These are phyloP conservation scores for Amphibolis antarctica DNA, from an alignment of 106 monocot species.

Conservation along the genomic window DNA sequence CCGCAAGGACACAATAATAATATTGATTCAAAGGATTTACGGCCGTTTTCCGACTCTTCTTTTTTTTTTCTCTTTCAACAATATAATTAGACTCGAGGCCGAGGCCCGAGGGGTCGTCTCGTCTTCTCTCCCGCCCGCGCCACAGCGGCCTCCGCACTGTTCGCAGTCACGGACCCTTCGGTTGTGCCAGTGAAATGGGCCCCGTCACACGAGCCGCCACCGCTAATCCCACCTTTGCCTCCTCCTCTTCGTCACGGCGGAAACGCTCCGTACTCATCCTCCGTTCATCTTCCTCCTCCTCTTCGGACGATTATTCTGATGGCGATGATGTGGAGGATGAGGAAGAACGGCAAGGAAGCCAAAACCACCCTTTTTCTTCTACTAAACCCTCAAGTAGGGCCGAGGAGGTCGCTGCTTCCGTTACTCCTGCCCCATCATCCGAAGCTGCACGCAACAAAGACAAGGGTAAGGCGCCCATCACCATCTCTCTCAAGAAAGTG, in stretches of 20 bases:
- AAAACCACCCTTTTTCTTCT: not conserved
- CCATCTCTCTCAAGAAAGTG: conserved; percentile 60
- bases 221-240: not conserved
- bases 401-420: not conserved
- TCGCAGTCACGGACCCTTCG: no score
- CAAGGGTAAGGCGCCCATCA: conserved; percentile 24
- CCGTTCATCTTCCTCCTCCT: conserved; percentile 18
- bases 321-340: conserved; percentile 8
- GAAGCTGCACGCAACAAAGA: not conserved
- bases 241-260: not conserved
- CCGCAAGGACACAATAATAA: no score
- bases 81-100: no score
- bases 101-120: no score
- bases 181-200: no score
- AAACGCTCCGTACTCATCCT: not conserved
- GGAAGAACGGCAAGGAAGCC: conserved; percentile 1
- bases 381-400: not conserved
- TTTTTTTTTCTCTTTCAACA: no score
- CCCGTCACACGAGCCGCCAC: no score
- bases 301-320: conserved; percentile 21
- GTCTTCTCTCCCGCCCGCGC: no score
- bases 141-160: no score
- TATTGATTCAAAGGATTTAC: no score
- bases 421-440: not conserved
- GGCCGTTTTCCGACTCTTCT: no score